A percentile compares a stretch with the other conserved stretches of the same genome.
Evolutionary conservation across 1,284 basidiomycete genomes (phyloP).

Genomic region (Chondrostereum purpureum): DNA sequence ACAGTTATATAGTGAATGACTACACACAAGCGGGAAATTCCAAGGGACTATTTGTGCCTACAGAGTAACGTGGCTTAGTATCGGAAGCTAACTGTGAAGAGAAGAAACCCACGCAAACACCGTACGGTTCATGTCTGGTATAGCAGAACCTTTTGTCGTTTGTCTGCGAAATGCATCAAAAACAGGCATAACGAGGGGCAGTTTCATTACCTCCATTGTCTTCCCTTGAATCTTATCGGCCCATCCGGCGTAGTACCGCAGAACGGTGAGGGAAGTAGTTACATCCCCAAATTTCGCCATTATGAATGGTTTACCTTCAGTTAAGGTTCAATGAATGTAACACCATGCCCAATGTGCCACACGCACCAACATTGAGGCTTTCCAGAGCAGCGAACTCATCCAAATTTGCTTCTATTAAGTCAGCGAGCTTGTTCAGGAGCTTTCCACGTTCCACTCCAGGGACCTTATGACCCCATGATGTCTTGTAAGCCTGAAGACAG

Average conservation of each 20-base stretch:
- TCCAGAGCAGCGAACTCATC: constrained; percentile 66
- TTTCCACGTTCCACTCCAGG: constrained; percentile 54
- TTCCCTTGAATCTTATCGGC: constrained; percentile 54
- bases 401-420: constrained; percentile 56
- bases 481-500: constrained; percentile 45
- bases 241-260: constrained; percentile 59
- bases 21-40: constrained; percentile 16
- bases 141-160: constrained; percentile 19
- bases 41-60: constrained; percentile 18
- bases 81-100: not conserved
- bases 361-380: constrained; percentile 35
- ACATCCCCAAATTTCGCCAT: constrained; percentile 64
- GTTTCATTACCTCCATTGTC: constrained; percentile 36
- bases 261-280: constrained; percentile 43
- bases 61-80: not conserved
- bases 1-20: too few species aligned
- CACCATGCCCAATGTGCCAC: not conserved
- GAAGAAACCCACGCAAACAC: constrained; percentile 18
- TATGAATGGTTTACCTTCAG: constrained; percentile 52
- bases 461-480: constrained; percentile 49
- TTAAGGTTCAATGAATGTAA: not conserved
- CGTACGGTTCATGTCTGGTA: constrained; percentile 18
- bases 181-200: too few species aligned
- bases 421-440: constrained; percentile 55
- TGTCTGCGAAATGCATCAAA: constrained; percentile 11